Conservation (phyloP, 225 moss, liverwort and hornwort species). For the Marchantia polymorpha region DNA sequence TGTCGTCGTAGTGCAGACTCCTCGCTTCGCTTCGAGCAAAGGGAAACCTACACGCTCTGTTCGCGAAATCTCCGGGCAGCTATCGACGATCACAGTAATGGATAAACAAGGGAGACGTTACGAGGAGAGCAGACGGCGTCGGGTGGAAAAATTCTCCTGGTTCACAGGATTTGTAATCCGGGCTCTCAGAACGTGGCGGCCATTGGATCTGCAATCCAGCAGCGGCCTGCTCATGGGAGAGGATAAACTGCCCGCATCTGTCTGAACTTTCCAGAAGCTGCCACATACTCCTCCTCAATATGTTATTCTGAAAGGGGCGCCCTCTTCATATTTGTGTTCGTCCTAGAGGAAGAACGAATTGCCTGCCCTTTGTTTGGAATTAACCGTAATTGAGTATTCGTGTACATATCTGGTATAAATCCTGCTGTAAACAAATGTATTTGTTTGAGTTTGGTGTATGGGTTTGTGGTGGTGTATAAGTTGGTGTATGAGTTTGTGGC, state of each 20-base stretch:
- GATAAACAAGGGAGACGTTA: neutral
- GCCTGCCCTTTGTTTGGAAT: no score
- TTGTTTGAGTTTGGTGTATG: no score
- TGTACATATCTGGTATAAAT: no score
- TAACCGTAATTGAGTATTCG: no score
- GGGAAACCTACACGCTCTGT: neutral
- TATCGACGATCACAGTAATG: neutral
- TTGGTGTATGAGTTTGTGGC: no score
- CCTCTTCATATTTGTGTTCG: no score
- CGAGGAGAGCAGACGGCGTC: neutral
- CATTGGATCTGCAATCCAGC: neutral
- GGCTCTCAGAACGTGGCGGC: neutral
- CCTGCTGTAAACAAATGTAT: no score
- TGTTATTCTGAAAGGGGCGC: neutral
- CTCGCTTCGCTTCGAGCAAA: neutral
- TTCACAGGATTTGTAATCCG: neutral
- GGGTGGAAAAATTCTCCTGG: neutral
- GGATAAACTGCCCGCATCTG: neutral
- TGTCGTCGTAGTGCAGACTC: neutral
- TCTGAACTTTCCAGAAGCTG: conserved; percentile 10
- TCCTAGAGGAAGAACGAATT: no score
- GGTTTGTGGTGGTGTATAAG: no score
- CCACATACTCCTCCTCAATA: neutral
- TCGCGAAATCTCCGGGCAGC: neutral
- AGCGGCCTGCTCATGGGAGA: neutral